Base-by-base conservation (phyloP, 2,329 filamentous ascomycete species). In the Venturiaceae sp. region DNA sequence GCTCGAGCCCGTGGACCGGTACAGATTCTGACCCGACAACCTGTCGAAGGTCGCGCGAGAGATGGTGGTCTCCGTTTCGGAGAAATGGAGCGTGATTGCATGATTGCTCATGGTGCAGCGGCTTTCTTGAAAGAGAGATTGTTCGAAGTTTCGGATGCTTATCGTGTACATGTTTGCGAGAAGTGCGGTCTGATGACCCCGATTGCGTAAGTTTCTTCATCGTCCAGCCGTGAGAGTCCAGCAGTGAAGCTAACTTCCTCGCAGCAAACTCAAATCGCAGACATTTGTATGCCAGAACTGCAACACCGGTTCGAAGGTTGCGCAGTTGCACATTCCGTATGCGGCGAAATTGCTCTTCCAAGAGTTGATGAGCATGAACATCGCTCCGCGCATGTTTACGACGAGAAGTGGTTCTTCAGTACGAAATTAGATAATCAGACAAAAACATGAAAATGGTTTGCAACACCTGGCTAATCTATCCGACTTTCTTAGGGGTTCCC, bases 1-100 rank as follows among this genome's bases (percentile, higher is more conserved):
- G 95, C 94, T n/a, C 88, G 95, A 75, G 94, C 95, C 14, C 87
- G 94, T 71, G 94, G 95, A 36, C 94, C 94, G 0, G 89, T 96
- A 23, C 94, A 99, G 75, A 99, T 99, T 68, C 83, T 99, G 77
- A 99, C 94, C 2, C 83, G 95, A 60, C 94, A 99, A 74, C 94
- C 94, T 19, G 94, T 99, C 14, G 94, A 99, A 76, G 94, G 94
- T 87, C 89, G 95, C 83, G 94, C 94, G 3, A 82, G 95, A 75
- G 95, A 99, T 71, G 94, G 94, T 82, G 94, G 94, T 79, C 82
- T 99, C 47, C 92, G 95, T 71, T 99, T 99, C 84, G 94, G 94
- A 85, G 94, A 99, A 80, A 99, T 99, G 94, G 95, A 99, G 76
- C 92, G 95, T 78, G 95, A 99, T 83, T 99, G 94, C 73, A 99